Evolutionary conservation across 2,329 filamentous ascomycete species (phyloP), one percentile per base, ranked within the genome.

Genomic region (Colletotrichum plurivorum): DNA sequence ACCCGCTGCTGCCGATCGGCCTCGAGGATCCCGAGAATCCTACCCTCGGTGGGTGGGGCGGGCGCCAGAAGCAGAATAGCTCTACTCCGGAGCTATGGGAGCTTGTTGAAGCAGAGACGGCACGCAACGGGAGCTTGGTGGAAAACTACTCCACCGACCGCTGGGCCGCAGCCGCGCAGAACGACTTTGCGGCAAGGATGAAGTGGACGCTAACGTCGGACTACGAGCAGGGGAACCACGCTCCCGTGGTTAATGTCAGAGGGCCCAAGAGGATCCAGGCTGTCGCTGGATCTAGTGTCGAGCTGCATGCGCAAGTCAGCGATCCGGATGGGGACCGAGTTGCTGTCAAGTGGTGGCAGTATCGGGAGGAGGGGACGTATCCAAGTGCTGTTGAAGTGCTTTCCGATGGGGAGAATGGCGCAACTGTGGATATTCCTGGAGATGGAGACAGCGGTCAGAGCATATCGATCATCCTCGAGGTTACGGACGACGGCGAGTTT

Each of bases 111-210:
- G 10, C 5, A 18, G 46, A 25, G 46, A 51, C 12, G 46, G 46
- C n/a, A 16, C 5, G 20, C 8, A 51, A 51, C 1, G 46, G 46
- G 18, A 51, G 6, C 20, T 18, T 18, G 20, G 46, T 51, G 16
- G 46, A 51, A 20, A 22, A 22, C 7, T 51, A 22, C n/a, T 18
- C 46, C 1, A 51, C 46, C 1, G 46, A 51, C 12, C 46, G 46
- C n/a, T 51, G 46, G 46, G n/a, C 20, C 2, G 46, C n/a, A 5
- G 46, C 46, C 12, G 46, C 46, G 46, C 53, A 56, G 31, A 41
- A 56, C 16, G 53, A 56, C n/a, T 56, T 56, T n/a, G 53, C 36
- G 18, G 53, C 53, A 1, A 36, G 53, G 10, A 56, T 56, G 53
- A 18, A 56, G 31, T 56, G 53, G 53, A 56, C 53, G 4, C 53